Evolutionary conservation across 2,329 filamentous ascomycete genomes (phyloP), one percentile per base, ranked within the genome.

Genomic region (Diplocarpon rosae): DNA sequence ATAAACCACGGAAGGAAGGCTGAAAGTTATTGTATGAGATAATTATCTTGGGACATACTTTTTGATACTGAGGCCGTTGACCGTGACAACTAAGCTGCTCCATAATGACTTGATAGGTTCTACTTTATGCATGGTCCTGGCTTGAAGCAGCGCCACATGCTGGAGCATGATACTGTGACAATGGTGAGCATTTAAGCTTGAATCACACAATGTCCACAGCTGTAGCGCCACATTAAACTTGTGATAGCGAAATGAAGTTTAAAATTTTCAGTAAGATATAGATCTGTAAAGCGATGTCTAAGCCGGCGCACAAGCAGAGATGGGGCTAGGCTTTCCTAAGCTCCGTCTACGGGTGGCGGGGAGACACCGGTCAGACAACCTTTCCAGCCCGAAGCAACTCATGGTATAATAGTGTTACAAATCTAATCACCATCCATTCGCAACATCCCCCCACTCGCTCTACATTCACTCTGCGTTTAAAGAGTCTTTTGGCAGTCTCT

Each of bases 1-100:
- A 80, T 55, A 60, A 60, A 44, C 58, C 62, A 44, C 72, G 76
- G 56, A 62, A 56, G 9, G 63, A 56, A 35, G 73, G 73, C 1
- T 64, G 65, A 54, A 63, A 59, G 29, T 42, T 73, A 1, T 64
- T 80, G 36, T 76, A 80, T 55, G 49, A 47, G 31, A 58, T 53
- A 7, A 34, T 51, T 7, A 50, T 47, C 13, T 59, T 59, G 43
- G 57, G 50, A 49, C 59, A 60, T 51, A 57, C 54, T 45, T 61
- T 54, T 51, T 59, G 43, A 52, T 33, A 17, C 14, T 13, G 46
- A 20, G 31, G 33, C 29, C 39, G 28, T 32, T n/a, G 33, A 32
- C 30, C 14, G 12, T n/a, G 15, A 15, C 43, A 45, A 39, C 29
- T 39, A 42, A 24, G 20, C 20, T 24, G 20, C 20, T 24, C 20